Conservation (phyloP, 768 basidiomycete genomes). For the Russula abietina region DNA sequence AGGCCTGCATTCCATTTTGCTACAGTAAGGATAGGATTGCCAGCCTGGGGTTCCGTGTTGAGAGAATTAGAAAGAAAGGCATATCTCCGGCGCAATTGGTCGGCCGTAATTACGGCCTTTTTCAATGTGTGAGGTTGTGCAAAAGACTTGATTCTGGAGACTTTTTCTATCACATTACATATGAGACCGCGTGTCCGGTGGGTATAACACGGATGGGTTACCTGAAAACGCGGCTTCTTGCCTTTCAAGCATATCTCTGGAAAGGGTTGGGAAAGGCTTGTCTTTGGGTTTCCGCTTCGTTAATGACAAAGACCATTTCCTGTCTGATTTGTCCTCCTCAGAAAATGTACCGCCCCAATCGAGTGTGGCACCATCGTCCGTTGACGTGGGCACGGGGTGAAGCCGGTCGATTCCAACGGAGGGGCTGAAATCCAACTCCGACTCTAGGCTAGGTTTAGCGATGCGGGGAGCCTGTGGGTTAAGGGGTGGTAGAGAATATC, state of each 20-base stretch:
- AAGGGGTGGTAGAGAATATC: constrained; percentile 29
- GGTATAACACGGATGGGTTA: constrained; percentile 28
- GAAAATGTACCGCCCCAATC: constrained; percentile 62
- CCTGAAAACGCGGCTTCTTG: constrained; percentile 56
- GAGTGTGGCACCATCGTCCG: constrained; percentile 61
- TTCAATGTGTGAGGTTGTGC: constrained; percentile 49
- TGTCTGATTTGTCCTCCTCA: constrained; percentile 54
- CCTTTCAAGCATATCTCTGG: constrained; percentile 45
- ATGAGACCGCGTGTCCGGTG: not conserved
- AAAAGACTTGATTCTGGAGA: constrained; percentile 46
- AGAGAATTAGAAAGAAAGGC: constrained; percentile 42
- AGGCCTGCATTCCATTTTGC: constrained; percentile 58
- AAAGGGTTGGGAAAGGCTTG: constrained; percentile 44
- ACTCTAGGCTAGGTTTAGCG: constrained; percentile 27
- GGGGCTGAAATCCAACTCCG: constrained; percentile 67
- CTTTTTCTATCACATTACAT: constrained; percentile 41
- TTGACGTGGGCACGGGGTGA: constrained; percentile 66
- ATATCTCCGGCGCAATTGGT: constrained; percentile 65
- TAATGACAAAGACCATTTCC: constrained; percentile 54
- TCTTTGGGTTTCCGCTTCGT: constrained; percentile 56
- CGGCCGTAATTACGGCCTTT: constrained; percentile 57
- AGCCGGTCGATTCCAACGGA: constrained; percentile 42
- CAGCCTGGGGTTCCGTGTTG: constrained; percentile 28
- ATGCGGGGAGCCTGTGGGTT: constrained; percentile 29
- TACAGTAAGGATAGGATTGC: constrained; percentile 44